A percentile compares a stretch with the other conserved stretches of the same genome.
These are phyloP conservation scores for Colletotrichum sp. DNA, from an alignment of 2,329 filamentous ascomycete genomes.

Conservation along the genomic window DNA sequence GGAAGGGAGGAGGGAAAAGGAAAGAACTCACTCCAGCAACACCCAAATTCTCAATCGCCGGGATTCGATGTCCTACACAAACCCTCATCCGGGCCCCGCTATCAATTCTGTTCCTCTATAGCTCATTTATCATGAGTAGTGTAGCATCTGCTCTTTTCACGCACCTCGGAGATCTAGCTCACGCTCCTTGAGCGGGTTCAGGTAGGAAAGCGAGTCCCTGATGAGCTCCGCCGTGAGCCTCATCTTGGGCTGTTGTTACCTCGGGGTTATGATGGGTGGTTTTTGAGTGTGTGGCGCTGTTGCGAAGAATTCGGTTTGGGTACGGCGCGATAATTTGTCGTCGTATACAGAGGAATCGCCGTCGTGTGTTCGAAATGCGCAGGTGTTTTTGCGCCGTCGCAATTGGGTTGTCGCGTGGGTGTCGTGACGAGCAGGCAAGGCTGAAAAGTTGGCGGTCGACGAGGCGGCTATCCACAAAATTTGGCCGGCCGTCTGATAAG, in stretches of 20 bases:
- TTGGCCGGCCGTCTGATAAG: slow-evolving; percentile 5
- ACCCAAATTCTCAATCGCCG: slow-evolving; percentile 96
- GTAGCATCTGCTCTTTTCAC: slow-evolving; percentile 98
- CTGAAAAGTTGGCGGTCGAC: slow-evolving; percentile 21
- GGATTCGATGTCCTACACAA: slow-evolving; percentile 93
- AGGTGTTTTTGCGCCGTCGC: background rate
- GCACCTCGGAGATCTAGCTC: slow-evolving; percentile 99
- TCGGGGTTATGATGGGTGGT: background rate
- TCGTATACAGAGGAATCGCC: background rate
- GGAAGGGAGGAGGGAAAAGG: background rate
- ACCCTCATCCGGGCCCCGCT: slow-evolving; percentile 53
- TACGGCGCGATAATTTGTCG: background rate
- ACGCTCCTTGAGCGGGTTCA: slow-evolving; percentile 98
- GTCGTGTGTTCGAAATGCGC: background rate
- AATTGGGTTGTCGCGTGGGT: background rate
- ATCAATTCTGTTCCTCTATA: slow-evolving; percentile 79
- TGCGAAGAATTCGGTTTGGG: background rate
- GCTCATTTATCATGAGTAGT: slow-evolving; percentile 55
- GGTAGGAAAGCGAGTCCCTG: slow-evolving; percentile 92
- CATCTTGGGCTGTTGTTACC: slow-evolving; percentile 60
- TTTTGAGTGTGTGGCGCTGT: background rate
- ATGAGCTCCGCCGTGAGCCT: slow-evolving; percentile 96
- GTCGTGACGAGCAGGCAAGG: slow-evolving; percentile 4
- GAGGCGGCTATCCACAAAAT: slow-evolving; percentile 16
- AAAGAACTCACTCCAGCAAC: slow-evolving; percentile 77